These are phyloP conservation scores for Scutellaria barbata DNA, from an alignment of 257 asterid genomes.

Conservation along the genomic window DNA sequence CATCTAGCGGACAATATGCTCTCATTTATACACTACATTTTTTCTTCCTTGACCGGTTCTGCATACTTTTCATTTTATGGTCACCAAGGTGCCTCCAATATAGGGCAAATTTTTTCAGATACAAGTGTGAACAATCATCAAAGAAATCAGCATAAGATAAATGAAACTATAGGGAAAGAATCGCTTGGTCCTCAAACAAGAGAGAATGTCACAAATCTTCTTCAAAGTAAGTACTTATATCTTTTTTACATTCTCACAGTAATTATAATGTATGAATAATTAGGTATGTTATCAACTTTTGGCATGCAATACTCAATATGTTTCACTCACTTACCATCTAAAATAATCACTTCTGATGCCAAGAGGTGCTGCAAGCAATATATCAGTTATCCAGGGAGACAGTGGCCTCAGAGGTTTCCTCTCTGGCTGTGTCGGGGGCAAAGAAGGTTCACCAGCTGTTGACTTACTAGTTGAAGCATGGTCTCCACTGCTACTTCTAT, in stretches of 20 bases:
- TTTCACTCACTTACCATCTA: constrained; percentile 76
- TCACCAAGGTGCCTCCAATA: too few relatives aligned
- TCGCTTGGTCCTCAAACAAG: constrained; percentile 5
- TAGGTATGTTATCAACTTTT: neutral
- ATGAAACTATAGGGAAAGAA: neutral
- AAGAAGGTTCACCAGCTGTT: constrained; percentile 49
- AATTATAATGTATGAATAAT: neutral
- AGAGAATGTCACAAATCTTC: constrained; percentile 13
- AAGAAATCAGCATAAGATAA: constrained; percentile 1
- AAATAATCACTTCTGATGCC: constrained; percentile 98
- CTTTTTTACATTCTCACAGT: neutral
- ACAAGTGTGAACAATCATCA: neutral
- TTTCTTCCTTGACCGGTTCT: neutral
- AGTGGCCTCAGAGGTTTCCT: constrained; percentile 86
- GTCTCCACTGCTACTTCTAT: constrained; percentile 70
- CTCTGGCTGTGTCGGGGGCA: constrained; percentile 62
- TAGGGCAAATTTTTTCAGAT: neutral
- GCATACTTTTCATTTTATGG: neutral
- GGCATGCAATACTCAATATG: constrained; percentile 12
- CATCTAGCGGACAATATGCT: neutral
- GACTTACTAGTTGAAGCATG: constrained; percentile 78
- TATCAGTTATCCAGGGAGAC: constrained; percentile 97
- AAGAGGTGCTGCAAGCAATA: constrained; percentile 93
- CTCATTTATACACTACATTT: neutral
- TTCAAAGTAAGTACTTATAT: neutral